phyloP scores from a whole-genome alignment of 768 basidiomycete genomes.

The Boletus tomentosulus region DNA sequence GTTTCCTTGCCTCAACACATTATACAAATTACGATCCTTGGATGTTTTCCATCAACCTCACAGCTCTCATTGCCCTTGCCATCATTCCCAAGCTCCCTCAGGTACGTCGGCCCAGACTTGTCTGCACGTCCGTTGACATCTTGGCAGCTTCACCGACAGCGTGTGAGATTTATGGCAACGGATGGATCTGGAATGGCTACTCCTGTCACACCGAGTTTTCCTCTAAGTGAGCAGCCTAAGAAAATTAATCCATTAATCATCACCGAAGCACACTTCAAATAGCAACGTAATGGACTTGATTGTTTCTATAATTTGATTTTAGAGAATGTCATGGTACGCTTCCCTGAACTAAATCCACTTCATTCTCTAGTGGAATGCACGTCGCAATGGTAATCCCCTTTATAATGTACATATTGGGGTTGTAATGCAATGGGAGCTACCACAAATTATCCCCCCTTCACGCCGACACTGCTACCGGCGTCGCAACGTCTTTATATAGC shows the following conservation, averaged over 20 bases:
- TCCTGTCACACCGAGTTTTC: constrained; percentile 56
- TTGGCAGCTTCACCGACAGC: constrained; percentile 71
- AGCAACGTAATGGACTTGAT: constrained; percentile 18
- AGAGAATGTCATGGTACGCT: constrained; percentile 15
- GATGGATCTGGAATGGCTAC: constrained; percentile 64
- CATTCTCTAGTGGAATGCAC: constrained; percentile 16
- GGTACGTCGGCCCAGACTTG: constrained; percentile 41
- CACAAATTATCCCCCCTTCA: constrained; percentile 12
- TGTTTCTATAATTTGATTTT: constrained; percentile 10
- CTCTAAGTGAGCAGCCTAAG: constrained; percentile 43
- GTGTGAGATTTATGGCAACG: constrained; percentile 71
- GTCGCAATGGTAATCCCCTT: constrained; percentile 26
- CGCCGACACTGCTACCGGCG: neutral
- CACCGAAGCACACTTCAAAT: constrained; percentile 46
- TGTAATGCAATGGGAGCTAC: constrained; percentile 23
- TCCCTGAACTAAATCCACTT: constrained; percentile 9
- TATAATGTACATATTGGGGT: constrained; percentile 31
- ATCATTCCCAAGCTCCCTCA: constrained; percentile 96
- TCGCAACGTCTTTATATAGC: constrained; percentile 20
- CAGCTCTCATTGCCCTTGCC: constrained; percentile 69
- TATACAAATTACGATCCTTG: constrained; percentile 97
- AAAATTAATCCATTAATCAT: constrained; percentile 33
- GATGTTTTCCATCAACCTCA: constrained; percentile 87
- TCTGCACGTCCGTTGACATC: constrained; percentile 15
- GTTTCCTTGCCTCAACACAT: constrained; percentile 95